These are phyloP conservation scores for Coprinopsis cinerea DNA, from an alignment of 768 basidiomycete species.

Conservation along the genomic window DNA sequence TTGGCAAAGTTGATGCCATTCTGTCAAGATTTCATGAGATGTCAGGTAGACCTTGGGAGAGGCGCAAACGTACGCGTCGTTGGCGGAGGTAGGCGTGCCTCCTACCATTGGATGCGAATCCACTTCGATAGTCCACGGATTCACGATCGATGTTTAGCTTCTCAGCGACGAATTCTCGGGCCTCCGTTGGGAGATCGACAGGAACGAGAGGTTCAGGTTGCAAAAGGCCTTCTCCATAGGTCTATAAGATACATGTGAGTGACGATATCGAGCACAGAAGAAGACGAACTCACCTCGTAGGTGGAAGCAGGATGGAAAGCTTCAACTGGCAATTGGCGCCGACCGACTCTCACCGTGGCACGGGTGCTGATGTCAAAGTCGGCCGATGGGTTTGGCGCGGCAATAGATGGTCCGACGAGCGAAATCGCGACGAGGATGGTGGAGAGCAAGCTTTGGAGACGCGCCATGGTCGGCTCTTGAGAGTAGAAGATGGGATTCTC, in stretches of 20 bases:
- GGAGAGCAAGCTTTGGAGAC: background rate
- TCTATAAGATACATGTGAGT: background rate
- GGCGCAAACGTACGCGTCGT: constrained; percentile 1
- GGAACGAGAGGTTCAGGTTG: background rate
- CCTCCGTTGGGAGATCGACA: background rate
- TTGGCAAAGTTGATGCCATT: constrained; percentile 28
- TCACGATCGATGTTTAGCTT: background rate
- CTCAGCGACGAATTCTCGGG: background rate
- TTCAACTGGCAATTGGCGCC: constrained; percentile 13
- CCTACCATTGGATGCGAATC: background rate
- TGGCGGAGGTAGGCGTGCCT: constrained; percentile 7
- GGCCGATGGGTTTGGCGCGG: background rate
- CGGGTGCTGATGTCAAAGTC: background rate
- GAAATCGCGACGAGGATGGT: background rate
- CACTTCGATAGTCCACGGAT: background rate
- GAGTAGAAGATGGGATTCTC: background rate
- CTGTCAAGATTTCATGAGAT: constrained; percentile 13
- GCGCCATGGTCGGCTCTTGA: background rate
- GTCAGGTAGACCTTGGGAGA: background rate
- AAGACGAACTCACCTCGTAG: constrained; percentile 16
- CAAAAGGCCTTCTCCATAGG: background rate
- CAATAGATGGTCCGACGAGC: background rate
- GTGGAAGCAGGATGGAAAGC: constrained; percentile 22
- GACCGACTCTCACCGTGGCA: background rate
- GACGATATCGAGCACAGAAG: background rate